Percentiles rank a stretch among this genome's conserved stretches.
Evolutionary conservation across 2,329 filamentous ascomycete species (phyloP).

Genomic region (Pestalotiopsis fici): DNA sequence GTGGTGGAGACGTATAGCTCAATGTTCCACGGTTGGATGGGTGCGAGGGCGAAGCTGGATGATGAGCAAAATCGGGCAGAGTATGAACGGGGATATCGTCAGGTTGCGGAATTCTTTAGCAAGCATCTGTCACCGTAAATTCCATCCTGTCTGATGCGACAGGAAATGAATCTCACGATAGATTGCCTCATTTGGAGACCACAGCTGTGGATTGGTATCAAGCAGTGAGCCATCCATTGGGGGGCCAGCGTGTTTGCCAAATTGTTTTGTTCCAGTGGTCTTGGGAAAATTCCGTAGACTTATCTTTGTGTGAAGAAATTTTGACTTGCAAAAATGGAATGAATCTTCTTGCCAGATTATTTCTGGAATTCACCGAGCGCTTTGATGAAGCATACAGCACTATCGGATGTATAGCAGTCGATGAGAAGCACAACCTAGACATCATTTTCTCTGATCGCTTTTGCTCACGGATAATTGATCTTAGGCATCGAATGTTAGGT

Average conservation of each 20-base stretch:
- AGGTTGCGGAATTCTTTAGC: constrained; percentile 41
- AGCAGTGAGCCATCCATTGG: neutral
- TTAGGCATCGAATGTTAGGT: neutral
- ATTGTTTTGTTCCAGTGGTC: neutral
- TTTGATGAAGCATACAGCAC: neutral
- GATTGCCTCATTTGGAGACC: no score
- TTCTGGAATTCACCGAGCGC: neutral
- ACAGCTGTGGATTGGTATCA: neutral
- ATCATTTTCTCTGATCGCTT: neutral
- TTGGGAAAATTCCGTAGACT: neutral
- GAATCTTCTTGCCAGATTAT: neutral
- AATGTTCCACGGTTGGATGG: constrained; percentile 63
- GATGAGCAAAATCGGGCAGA: constrained; percentile 45
- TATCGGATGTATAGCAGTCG: neutral
- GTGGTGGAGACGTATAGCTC: constrained; percentile 49
- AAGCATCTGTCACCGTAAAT: constrained; percentile 35
- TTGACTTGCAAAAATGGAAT: neutral
- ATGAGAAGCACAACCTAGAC: neutral
- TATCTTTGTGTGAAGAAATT: neutral
- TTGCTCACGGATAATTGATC: neutral
- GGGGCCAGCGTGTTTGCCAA: neutral
- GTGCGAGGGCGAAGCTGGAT: constrained; percentile 48
- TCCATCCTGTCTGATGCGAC: no score
- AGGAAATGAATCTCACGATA: no score
- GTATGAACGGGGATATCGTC: constrained; percentile 50